Conservation (phyloP, 805 yeast species). For the Cyberlindnera saturnus region DNA sequence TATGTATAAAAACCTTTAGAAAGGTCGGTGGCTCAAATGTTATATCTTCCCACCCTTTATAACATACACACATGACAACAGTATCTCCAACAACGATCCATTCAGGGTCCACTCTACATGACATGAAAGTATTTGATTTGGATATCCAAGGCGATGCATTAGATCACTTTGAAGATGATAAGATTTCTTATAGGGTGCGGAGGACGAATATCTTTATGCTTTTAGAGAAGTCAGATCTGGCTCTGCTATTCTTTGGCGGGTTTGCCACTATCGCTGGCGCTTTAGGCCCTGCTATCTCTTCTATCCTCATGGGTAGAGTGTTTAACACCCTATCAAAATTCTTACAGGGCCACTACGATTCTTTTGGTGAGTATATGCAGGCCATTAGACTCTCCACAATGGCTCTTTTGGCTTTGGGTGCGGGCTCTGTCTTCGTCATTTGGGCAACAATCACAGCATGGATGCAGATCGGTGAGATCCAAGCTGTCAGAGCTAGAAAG, state of each 20-base stretch:
- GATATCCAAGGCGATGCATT: slow-evolving; percentile 9
- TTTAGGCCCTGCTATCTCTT: slow-evolving; percentile 50
- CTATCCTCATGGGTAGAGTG: slow-evolving; percentile 61
- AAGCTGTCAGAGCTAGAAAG: slow-evolving; percentile 51
- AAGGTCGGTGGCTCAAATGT: too few relatives aligned
- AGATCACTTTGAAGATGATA: not conserved
- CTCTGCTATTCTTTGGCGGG: slow-evolving; percentile 23
- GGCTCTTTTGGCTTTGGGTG: slow-evolving; percentile 41
- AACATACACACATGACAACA: not conserved
- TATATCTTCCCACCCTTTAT: too few relatives aligned
- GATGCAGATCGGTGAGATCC: slow-evolving; percentile 68
- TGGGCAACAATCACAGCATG: slow-evolving; percentile 58
- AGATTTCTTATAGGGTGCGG: slow-evolving; percentile 6
- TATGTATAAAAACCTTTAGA: too few relatives aligned
- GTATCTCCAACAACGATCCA: slow-evolving; percentile 10
- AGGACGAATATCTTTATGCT: slow-evolving; percentile 20
- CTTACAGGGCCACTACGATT: slow-evolving; percentile 27
- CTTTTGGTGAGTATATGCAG: slow-evolving; percentile 27
- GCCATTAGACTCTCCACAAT: slow-evolving; percentile 33
- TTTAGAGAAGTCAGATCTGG: slow-evolving; percentile 18
- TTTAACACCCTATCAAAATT: slow-evolving; percentile 40
- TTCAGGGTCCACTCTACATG: slow-evolving; percentile 7
- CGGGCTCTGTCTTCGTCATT: slow-evolving; percentile 34
- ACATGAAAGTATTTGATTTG: slow-evolving; percentile 7
- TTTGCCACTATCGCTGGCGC: slow-evolving; percentile 46